phyloP scores from a whole-genome alignment of 306 rosid genomes.

The Lathyrus sativus region DNA sequence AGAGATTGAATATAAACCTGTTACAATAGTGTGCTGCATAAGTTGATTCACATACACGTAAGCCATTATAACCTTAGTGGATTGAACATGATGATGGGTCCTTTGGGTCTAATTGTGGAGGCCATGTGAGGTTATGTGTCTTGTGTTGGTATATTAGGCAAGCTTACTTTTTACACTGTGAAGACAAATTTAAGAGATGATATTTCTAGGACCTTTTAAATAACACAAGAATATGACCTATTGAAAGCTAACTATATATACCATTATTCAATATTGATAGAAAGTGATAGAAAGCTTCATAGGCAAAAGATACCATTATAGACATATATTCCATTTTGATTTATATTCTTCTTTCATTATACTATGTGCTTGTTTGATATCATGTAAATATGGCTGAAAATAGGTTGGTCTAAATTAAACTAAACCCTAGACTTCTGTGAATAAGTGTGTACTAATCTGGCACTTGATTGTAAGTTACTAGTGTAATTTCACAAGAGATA shows the following conservation, averaged over 20 bases:
- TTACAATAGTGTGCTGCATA: constrained; percentile 23
- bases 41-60: constrained; percentile 39
- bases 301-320: constrained; percentile 23
- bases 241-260: constrained; percentile 24
- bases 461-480: no score
- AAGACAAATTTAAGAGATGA: constrained; percentile 41
- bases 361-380: no score
- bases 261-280: constrained; percentile 9
- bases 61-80: constrained; percentile 49
- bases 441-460: no score
- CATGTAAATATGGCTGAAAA: no score
- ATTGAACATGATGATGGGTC: constrained; percentile 54
- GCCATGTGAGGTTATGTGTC: constrained; percentile 55
- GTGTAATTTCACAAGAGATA: no score
- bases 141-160: constrained; percentile 11
- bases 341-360: neutral
- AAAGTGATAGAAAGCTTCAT: constrained; percentile 30
- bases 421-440: no score
- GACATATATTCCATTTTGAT: neutral
- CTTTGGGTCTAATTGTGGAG: constrained; percentile 43
- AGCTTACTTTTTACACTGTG: constrained; percentile 33
- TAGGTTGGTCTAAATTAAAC: no score
- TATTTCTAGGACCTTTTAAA: constrained; percentile 35
- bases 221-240: constrained; percentile 30
- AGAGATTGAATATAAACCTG: no score